Base-by-base conservation (phyloP, 2,329 filamentous ascomycete species). In the Elsinoe batatas region DNA sequence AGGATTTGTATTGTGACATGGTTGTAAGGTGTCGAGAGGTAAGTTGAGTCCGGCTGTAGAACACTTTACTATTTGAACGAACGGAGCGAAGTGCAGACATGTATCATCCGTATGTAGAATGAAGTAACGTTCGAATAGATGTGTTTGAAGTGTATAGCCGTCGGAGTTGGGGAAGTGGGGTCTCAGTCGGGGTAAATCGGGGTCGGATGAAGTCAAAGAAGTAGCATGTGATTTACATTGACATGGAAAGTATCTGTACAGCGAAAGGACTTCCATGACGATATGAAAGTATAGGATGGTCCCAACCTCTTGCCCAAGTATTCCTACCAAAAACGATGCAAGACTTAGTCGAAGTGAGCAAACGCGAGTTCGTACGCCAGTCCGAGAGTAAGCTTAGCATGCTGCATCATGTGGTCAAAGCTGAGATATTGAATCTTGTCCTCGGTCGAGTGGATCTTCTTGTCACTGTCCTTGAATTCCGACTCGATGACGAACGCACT, bases 341-440 rank as follows among this genome's bases (percentile, higher is more conserved):
- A 30, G 7, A 22, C 33, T 33, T 38, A 55, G 5, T 55, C 42
- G 32, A 55, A 55, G 20, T 55, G 76, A 17, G 87, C 82, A 73
- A 88, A 88, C 8, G 84, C 88, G 58, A 95, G 78, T 74, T 95
- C 90, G 64, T 91, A 91, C 3, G 84, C 88, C 62, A 95, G 78
- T 4, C 85, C 87, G 32, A 95, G 75, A 1, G 88, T 93, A 78
- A 95, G 79, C 68, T 83, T 85, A 18, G 88, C 88, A 71, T 95
- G 90, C 73, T 95, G 84, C 33, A 93, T 77, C 89, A 95, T 95
- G 69, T 95, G 90, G 67, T 91, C 83, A 67, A 94, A 95, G 63
- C 83, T 85, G 36, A 89, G 72, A 61, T 82, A 84, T 65, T 88
- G 81, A 60, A 89, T 82, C 64, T 76, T 76, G 67, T 89, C 86